Base-by-base conservation (phyloP, 2,329 filamentous ascomycete species). In the Fusarium sp. region DNA sequence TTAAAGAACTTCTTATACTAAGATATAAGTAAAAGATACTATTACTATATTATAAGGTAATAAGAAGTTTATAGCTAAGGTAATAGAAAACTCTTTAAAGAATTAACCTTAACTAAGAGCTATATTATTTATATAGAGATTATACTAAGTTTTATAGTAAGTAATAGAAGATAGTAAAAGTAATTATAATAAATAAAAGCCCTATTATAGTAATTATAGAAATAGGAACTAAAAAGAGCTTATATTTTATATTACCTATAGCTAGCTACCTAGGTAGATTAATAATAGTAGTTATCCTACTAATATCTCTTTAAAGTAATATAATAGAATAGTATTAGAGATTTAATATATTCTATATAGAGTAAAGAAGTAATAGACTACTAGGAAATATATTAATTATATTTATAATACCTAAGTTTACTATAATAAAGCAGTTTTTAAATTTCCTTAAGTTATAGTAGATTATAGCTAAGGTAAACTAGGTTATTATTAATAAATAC, bases 271-370 rank as follows among this genome's bases (percentile, higher is more conserved):
- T 30, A 8, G 13, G 40, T 16, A n/a, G 46, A 5, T 5, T 56
- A 3, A 64, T 40, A 4, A 11, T 64, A 1, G 28, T 59, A 12
- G 14, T 65, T 4, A 14, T 55, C 7, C 57, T 25, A 13, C 25
- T 60, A 2, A 16, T 60, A 30, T 54, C 49, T 25, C 48, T 60
- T 2, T 11, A 53, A 14, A 51, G 54, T 28, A 21, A 65, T 28
- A 13, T 65, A 21, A 46, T 56, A n/a, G 47, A 60, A 13, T 28
- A 16, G 14, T 65, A 21, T 20, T 8, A 30, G 18, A 65, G 60
- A 41, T 10, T 59, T 1, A 55, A 51, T 20, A 59, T 64, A 37
- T 34, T 30, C 6, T 55, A 9, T 13, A 16, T 34, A 13, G 12
- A 54, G 45, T 59, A 25, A 50, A 59, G n/a, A n/a, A 51, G 45